Evolutionary conservation across 192 early-diverging fungal species (phyloP).

Genomic region (Physocladia obscura): DNA sequence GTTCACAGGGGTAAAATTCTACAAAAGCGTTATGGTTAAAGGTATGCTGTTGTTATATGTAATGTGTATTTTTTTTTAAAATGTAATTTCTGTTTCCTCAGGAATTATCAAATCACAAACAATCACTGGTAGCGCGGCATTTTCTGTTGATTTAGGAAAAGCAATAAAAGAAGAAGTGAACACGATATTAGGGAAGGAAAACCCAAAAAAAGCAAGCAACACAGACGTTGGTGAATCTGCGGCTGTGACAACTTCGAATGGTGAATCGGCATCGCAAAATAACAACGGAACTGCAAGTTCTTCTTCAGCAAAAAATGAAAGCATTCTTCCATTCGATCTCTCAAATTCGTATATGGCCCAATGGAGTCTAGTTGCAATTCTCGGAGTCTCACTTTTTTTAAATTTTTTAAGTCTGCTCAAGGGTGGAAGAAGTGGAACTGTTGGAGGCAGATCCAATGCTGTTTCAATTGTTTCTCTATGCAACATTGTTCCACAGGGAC

Average conservation of each 20-base stretch:
- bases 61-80: neutral
- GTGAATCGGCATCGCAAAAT: neutral
- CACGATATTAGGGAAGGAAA: neutral
- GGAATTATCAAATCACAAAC: constrained; percentile 61
- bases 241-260: neutral
- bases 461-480: neutral
- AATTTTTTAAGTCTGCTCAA: neutral
- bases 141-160: constrained; percentile 42
- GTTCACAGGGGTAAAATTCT: constrained; percentile 62
- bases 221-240: neutral
- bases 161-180: constrained; percentile 49
- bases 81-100: constrained; percentile 5
- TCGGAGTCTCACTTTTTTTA: constrained; percentile 15
- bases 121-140: constrained; percentile 58
- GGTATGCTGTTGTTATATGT: constrained; percentile 26
- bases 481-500: too few species aligned
- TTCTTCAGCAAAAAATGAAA: neutral
- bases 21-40: constrained; percentile 71
- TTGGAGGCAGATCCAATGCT: neutral
- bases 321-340: constrained; percentile 21
- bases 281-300: neutral
- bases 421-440: neutral
- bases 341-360: constrained; percentile 22
- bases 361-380: constrained; percentile 14
- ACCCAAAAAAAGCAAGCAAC: constrained; percentile 4